These are phyloP conservation scores for Carex scoparia DNA, from an alignment of 176 grass and related monocot species.

Conservation along the genomic window DNA sequence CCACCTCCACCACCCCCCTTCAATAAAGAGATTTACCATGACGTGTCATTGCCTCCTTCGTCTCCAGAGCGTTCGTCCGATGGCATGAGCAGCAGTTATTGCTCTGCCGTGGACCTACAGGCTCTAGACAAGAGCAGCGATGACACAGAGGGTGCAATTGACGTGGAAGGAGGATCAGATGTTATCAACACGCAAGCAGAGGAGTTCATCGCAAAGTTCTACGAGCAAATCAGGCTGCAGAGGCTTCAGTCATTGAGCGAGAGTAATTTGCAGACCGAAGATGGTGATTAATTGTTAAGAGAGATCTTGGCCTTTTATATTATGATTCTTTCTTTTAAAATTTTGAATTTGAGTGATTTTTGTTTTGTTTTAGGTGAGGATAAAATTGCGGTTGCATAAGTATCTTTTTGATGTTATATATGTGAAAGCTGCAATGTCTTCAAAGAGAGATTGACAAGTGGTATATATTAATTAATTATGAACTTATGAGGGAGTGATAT, in stretches of 20 bases:
- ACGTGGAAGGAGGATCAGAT: conserved; percentile 5
- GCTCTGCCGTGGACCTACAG: conserved; percentile 46
- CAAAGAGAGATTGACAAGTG: not conserved
- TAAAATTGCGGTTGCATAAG: conserved; percentile 1
- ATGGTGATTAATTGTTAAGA: conserved; percentile 22
- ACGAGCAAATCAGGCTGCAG: conserved; percentile 57
- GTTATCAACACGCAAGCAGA: conserved; percentile 50
- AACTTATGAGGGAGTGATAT: not conserved
- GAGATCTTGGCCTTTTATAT: not conserved
- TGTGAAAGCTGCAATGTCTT: conserved; percentile 1
- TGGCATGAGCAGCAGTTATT: conserved; percentile 41
- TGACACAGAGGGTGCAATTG: not conserved
- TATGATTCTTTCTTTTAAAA: not conserved
- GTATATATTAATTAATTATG: not conserved
- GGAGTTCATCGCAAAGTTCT: conserved; percentile 66
- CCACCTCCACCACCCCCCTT: conserved; percentile 27
- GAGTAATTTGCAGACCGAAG: not conserved
- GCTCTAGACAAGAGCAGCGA: not conserved
- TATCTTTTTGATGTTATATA: not conserved
- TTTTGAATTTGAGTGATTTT: not conserved
- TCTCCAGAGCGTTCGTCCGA: conserved; percentile 17
- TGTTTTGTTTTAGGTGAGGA: not conserved
- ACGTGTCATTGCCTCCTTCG: conserved; percentile 31
- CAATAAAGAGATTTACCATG: conserved; percentile 46
- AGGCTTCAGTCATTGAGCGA: conserved; percentile 25